Conservation (phyloP, 345 rosid genomes). For the Lepidium aucheri region DNA sequence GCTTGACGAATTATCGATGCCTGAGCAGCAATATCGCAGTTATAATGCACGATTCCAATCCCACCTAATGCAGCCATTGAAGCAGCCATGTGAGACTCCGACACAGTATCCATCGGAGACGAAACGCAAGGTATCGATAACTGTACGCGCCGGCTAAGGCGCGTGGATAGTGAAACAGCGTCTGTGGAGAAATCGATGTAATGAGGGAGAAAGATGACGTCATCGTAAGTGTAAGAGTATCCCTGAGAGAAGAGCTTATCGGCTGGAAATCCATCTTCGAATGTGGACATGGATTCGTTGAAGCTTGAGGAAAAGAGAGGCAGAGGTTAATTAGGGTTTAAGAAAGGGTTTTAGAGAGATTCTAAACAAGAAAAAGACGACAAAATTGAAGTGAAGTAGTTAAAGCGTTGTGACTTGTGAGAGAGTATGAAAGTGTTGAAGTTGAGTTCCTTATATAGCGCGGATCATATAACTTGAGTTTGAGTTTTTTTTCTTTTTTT, state of each 20-base stretch:
- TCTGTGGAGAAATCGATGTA: slow-evolving; percentile 88
- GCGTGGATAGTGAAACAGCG: slow-evolving; percentile 65
- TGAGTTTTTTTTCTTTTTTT: too few species aligned
- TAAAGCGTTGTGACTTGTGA: neutral
- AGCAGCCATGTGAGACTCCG: slow-evolving; percentile 82
- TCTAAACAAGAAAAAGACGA: neutral
- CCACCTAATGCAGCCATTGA: slow-evolving; percentile 84
- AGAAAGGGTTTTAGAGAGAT: slow-evolving; percentile 15
- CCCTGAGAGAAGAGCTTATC: slow-evolving; percentile 65
- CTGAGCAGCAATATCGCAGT: slow-evolving; percentile 49
- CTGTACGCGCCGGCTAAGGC: slow-evolving; percentile 53
- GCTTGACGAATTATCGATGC: slow-evolving; percentile 55
- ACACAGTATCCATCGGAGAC: slow-evolving; percentile 96
- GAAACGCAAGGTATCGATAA: slow-evolving; percentile 80
- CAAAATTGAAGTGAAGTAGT: slow-evolving; percentile 1
- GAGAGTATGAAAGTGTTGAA: neutral
- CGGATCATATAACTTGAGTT: too few species aligned
- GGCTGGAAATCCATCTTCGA: slow-evolving; percentile 70
- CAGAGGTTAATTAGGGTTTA: slow-evolving; percentile 19
- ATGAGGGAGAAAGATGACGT: slow-evolving; percentile 84
- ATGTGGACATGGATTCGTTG: slow-evolving; percentile 17
- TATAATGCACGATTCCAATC: slow-evolving; percentile 73
- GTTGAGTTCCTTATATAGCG: neutral
- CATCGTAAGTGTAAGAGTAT: slow-evolving; percentile 85
- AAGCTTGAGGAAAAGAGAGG: neutral